A percentile compares a stretch with the other conserved stretches of the same genome.
phyloP scores from a whole-genome alignment of 2,329 filamentous ascomycete species.

The Cordyceps cateniannulata region DNA sequence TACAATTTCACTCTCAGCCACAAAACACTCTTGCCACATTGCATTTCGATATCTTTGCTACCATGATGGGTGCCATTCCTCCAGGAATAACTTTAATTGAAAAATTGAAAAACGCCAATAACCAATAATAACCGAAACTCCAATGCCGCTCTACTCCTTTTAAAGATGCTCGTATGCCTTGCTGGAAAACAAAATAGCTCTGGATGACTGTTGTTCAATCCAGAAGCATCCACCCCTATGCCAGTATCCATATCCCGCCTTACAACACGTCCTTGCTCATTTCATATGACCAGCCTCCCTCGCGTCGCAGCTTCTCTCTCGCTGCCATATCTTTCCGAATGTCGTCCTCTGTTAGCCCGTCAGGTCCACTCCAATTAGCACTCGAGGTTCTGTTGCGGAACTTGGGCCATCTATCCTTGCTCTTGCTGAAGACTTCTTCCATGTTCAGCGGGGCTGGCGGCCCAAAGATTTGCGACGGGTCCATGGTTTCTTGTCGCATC shows the following conservation, averaged over 20 bases:
- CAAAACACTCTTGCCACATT: background rate
- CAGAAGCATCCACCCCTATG: background rate
- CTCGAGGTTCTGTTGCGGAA: conserved; percentile 89
- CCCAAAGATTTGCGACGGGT: conserved; percentile 82
- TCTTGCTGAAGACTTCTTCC: conserved; percentile 93
- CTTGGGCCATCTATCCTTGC: conserved; percentile 76
- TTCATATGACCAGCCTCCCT: conserved; percentile 80
- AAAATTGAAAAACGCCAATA: conserved; percentile 8
- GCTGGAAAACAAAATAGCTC: background rate
- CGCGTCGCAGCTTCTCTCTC: conserved; percentile 69
- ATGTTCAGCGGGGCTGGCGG: conserved; percentile 83
- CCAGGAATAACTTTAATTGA: background rate
- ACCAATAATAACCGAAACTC: conserved; percentile 1
- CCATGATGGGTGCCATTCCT: background rate
- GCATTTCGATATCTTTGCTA: background rate
- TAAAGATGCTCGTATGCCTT: conserved; percentile 5
- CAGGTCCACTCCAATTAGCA: conserved; percentile 84
- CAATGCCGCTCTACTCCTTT: background rate
- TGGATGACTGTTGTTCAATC: background rate
- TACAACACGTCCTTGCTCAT: conserved; percentile 42
- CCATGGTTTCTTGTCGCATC: conserved; percentile 74
- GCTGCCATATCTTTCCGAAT: conserved; percentile 73
- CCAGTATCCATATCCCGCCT: conserved; percentile 4
- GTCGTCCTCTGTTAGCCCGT: conserved; percentile 80
- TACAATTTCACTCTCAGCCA: background rate